Percentiles rank a stretch among this genome's conserved stretches.
phyloP scores from a whole-genome alignment of 805 yeast genomes.

The Starmera dryadoides region DNA sequence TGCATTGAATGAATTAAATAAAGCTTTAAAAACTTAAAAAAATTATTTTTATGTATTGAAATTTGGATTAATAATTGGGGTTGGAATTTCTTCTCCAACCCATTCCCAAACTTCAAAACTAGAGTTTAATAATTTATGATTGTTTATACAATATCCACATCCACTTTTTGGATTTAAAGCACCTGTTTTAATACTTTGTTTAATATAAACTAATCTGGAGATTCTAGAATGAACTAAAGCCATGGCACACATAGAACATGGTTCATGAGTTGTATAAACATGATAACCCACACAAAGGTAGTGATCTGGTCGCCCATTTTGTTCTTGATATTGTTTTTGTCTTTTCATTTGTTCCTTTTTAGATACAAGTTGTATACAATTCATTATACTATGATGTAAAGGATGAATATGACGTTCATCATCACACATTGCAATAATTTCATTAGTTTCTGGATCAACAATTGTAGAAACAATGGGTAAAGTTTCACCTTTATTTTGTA shows the following conservation, averaged over 20 bases:
- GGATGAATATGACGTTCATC: slow-evolving; percentile 44
- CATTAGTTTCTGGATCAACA: slow-evolving; percentile 45
- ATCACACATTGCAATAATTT: slow-evolving; percentile 29
- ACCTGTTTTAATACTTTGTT: slow-evolving; percentile 42
- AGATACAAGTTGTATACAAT: slow-evolving; percentile 62
- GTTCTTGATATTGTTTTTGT: slow-evolving; percentile 4
- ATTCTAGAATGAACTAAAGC: slow-evolving; percentile 90
- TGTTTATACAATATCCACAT: slow-evolving; percentile 67
- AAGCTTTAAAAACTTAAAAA: slow-evolving; percentile 10
- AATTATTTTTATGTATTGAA: slow-evolving; percentile 17
- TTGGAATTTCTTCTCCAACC: slow-evolving; percentile 33
- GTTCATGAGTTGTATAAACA: slow-evolving; percentile 89
- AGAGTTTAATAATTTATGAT: slow-evolving; percentile 73
- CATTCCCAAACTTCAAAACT: slow-evolving; percentile 79
- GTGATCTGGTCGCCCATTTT: slow-evolving; percentile 10
- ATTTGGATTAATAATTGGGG: slow-evolving; percentile 16
- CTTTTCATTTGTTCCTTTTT: slow-evolving; percentile 38
- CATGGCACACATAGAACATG: slow-evolving; percentile 96
- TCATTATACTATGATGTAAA: slow-evolving; percentile 69
- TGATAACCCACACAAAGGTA: slow-evolving; percentile 74
- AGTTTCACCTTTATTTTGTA: slow-evolving; percentile 9
- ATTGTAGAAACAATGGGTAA: slow-evolving; percentile 54
- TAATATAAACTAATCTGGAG: slow-evolving; percentile 55
- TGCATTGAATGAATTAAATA: slow-evolving; percentile 9
- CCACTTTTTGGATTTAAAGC: slow-evolving; percentile 51